Evolutionary conservation across 169 alveolate species (phyloP).

Genomic region (Pseudocohnilembus persalinus): DNA sequence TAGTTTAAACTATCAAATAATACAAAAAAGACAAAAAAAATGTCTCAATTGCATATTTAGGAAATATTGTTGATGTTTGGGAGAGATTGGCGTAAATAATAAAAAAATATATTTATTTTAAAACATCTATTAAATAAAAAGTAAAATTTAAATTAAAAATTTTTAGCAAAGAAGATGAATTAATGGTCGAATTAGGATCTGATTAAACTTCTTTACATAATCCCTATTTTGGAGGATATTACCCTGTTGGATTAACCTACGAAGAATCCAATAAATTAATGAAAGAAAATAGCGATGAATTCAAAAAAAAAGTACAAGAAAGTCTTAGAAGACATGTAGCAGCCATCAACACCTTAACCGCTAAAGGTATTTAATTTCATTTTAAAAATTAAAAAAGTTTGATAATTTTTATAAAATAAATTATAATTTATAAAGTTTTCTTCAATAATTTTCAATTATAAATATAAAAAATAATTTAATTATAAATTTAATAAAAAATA

Average conservation of each 20-base stretch:
- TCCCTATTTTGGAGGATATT: constrained; percentile 70
- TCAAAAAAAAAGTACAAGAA: constrained; percentile 51
- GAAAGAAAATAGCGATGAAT: constrained; percentile 40
- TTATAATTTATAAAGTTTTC: too few relatives aligned
- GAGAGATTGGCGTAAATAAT: constrained; percentile 64
- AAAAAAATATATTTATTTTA: too few relatives aligned
- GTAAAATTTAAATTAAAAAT: too few relatives aligned
- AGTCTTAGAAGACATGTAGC: constrained; percentile 53
- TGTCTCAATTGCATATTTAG: constrained; percentile 55
- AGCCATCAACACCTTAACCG: constrained; percentile 57
- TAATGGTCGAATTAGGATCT: constrained; percentile 56
- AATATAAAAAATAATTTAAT: too few relatives aligned
- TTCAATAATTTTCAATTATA: too few relatives aligned
- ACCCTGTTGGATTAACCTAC: constrained; percentile 51
- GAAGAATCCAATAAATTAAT: constrained; percentile 51
- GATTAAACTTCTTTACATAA: constrained; percentile 64
- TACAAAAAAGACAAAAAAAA: constrained; percentile 50
- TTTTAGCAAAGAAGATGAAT: constrained; percentile 42
- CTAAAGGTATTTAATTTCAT: too few relatives aligned
- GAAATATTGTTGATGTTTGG: constrained; percentile 67
- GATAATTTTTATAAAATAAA: too few relatives aligned
- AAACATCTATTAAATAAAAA: too few relatives aligned
- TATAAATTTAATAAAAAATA: too few relatives aligned
- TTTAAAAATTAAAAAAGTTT: too few relatives aligned
- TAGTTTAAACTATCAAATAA: constrained; percentile 21